phyloP scores from a whole-genome alignment of 176 grass and related monocot genomes.

The Musa acuminata region DNA sequence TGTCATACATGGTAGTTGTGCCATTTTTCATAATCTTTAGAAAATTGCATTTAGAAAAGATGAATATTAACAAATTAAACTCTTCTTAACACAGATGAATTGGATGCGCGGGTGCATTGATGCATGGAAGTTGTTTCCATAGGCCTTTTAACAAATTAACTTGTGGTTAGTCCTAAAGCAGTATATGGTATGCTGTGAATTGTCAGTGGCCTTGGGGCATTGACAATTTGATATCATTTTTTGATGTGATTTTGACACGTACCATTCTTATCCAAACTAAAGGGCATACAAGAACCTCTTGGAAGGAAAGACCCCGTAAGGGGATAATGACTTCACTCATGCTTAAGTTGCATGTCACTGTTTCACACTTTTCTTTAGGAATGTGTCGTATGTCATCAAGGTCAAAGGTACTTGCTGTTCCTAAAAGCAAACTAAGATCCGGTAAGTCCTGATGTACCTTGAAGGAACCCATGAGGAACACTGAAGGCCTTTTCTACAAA shows the following conservation, averaged over 20 bases:
- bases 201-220: neutral
- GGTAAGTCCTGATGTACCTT: neutral
- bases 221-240: neutral
- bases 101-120: too few species aligned
- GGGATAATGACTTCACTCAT: neutral
- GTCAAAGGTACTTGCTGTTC: neutral
- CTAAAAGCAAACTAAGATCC: neutral
- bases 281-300: neutral
- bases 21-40: too few species aligned
- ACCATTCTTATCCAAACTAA: too few species aligned
- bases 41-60: too few species aligned
- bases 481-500: neutral
- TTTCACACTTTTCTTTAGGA: neutral
- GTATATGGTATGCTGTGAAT: neutral
- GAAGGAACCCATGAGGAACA: neutral
- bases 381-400: neutral
- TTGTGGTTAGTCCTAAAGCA: too few species aligned
- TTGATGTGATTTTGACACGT: neutral
- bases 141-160: too few species aligned
- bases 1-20: too few species aligned
- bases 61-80: too few species aligned
- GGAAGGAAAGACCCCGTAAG: neutral
- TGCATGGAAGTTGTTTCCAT: too few species aligned
- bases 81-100: too few species aligned
- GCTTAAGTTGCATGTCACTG: neutral